A percentile compares a stretch with the other conserved stretches of the same genome.
Evolutionary conservation across 2,329 filamentous ascomycete species (phyloP).

Genomic region (Monosporascus ibericus): DNA sequence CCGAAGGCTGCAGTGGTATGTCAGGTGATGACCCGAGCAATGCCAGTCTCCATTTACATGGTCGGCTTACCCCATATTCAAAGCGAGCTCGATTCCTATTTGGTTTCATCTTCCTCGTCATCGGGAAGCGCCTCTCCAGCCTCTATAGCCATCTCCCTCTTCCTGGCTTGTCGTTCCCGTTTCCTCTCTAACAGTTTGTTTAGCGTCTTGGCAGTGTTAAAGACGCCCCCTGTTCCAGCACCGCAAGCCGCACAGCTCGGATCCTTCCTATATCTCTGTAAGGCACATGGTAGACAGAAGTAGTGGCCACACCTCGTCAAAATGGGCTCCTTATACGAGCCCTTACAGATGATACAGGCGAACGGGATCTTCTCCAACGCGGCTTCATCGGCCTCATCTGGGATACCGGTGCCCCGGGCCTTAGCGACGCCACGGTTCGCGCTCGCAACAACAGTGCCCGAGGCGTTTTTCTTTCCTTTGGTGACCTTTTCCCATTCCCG

Average conservation of each 20-base stretch:
- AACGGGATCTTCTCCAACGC: constrained; percentile 82
- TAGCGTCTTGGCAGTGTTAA: constrained; percentile 79
- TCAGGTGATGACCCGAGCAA: too few species aligned
- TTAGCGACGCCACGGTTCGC: constrained; percentile 40
- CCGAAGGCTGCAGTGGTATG: too few species aligned
- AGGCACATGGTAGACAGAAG: constrained; percentile 86
- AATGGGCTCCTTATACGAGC: constrained; percentile 71
- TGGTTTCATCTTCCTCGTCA: constrained; percentile 30
- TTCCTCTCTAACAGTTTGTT: constrained; percentile 75
- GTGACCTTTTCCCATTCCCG: constrained; percentile 84
- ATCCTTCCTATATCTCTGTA: constrained; percentile 80
- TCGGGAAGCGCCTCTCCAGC: constrained; percentile 44
- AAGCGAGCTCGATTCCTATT: constrained; percentile 1
- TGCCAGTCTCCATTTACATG: too few species aligned
- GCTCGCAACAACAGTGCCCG: constrained; percentile 56
- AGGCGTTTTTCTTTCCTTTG: constrained; percentile 59
- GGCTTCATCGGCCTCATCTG: constrained; percentile 57
- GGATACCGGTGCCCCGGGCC: constrained; percentile 34
- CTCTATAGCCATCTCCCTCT: constrained; percentile 46
- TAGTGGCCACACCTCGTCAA: constrained; percentile 92
- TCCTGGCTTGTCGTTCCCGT: constrained; percentile 52
- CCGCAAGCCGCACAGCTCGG: constrained; percentile 84
- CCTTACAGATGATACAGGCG: constrained; percentile 79
- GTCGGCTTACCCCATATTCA: too few species aligned
- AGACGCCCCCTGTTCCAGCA: constrained; percentile 78